Evolutionary conservation across 2,329 filamentous ascomycete species (phyloP).

Genomic region (Trichophyton verrucosum): DNA sequence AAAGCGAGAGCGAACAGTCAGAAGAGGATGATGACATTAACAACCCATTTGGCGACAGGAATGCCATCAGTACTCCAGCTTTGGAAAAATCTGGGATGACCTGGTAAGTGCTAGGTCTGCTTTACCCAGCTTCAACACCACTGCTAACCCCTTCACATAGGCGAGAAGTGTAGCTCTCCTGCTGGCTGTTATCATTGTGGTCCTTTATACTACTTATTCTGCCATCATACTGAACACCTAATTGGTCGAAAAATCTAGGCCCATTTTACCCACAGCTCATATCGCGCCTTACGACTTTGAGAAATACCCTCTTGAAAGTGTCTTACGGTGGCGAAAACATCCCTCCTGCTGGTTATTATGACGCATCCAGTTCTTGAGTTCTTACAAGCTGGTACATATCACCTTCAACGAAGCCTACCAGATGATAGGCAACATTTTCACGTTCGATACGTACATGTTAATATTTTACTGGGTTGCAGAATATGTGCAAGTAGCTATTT

Average conservation of each 20-base stretch:
- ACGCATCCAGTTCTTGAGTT: neutral
- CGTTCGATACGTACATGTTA: neutral
- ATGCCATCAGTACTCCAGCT: constrained; percentile 40
- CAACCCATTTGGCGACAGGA: constrained; percentile 74
- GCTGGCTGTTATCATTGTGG: neutral
- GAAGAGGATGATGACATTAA: constrained; percentile 63
- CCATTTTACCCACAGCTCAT: neutral
- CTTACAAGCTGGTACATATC: neutral
- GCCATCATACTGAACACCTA: neutral
- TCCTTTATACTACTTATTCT: neutral
- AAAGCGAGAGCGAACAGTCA: constrained; percentile 44
- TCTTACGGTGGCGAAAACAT: neutral
- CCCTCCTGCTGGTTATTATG: neutral
- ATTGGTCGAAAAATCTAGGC: neutral
- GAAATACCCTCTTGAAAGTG: too few species aligned
- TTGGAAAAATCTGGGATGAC: constrained; percentile 23
- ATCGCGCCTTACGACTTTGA: too few species aligned
- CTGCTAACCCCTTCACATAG: neutral
- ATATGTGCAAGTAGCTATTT: neutral
- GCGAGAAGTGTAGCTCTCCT: constrained; percentile 3
- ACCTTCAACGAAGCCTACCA: neutral
- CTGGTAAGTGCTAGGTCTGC: constrained; percentile 21
- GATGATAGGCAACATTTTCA: neutral
- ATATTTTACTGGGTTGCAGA: neutral
- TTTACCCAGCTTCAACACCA: neutral